Conservation (phyloP, 345 rosid species). For the Dovyalis caffra region DNA sequence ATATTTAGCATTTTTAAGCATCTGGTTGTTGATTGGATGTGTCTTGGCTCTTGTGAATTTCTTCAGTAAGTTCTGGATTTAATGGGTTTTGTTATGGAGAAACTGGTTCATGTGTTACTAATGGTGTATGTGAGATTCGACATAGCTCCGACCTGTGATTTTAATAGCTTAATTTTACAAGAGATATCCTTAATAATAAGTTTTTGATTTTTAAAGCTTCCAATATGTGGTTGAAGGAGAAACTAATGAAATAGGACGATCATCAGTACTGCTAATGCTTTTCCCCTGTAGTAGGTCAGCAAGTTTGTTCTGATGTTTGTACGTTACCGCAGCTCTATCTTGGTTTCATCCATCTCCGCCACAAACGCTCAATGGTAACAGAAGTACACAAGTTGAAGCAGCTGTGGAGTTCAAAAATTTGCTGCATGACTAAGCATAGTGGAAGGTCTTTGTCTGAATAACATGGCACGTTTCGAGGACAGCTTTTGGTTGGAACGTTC, state of each 20-base stretch:
- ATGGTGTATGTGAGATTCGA: neutral
- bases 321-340: neutral
- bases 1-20: conserved; percentile 1
- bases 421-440: neutral
- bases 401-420: neutral
- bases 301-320: neutral
- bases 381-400: neutral
- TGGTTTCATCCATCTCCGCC: neutral
- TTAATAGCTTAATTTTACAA: neutral
- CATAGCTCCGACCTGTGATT: neutral
- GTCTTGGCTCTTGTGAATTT: neutral
- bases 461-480: too few species aligned
- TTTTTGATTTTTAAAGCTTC: too few species aligned
- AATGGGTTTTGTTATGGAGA: too few species aligned
- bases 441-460: too few species aligned
- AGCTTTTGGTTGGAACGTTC: too few species aligned
- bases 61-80: neutral
- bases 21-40: neutral
- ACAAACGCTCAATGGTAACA: neutral
- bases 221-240: too few species aligned
- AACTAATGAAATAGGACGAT: too few species aligned
- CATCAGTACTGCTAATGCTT: too few species aligned
- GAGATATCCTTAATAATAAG: too few species aligned
- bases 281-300: too few species aligned
- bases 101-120: too few species aligned